Base-by-base conservation (phyloP, 2,329 filamentous ascomycete species). In the Hypomyces perniciosus region DNA sequence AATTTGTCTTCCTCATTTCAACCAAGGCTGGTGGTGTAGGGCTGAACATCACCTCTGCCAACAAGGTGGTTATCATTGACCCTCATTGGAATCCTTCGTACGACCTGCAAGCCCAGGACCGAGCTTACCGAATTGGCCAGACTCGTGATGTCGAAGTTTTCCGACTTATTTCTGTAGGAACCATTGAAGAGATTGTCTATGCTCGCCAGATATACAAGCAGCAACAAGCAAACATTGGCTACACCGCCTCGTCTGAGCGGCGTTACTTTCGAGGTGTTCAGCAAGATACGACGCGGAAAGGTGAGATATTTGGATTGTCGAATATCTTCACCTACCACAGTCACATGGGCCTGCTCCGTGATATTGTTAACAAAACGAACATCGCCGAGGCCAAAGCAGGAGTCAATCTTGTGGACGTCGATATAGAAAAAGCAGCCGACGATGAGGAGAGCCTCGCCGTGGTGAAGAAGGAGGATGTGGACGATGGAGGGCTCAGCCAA, bases 351-450 rank as follows among this genome's bases (percentile, higher is more conserved):
- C 78, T 96, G 10, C 78, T 97, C 5, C 81, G 88, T n/a, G 90
- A 96, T 50, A 97, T 99, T 59, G 90, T 99, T 60, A 96, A 97
- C 73, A 96, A 96, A 69, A 97, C 93, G 29, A 99, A 99, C 62
- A 84, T 99, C 46, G 93, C 93, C 4, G 93, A 99, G 71, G 89
- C 89, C 39, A 88, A 85, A 63, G 90, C 87, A 1, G 92, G 90
- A 0, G 86, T 97, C 8, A 79, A 81, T 29, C 82, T 96, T 30
- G 77, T 85, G n/a, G 85, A 88, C 48, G 78, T 96, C 13, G 83
- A 95, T 53, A 75, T 88, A 60, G 79, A 85, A 12, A 74, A 82
- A 54, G 78, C 77, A 0, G 74, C 73, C 5, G 73, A 79, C 41
- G 77, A 82, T 10, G 76, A 79, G 2, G 75, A 79, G 13, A 64